These are phyloP conservation scores for Saussurea involucrata DNA, from an alignment of 129 eudicot species.

Conservation along the genomic window DNA sequence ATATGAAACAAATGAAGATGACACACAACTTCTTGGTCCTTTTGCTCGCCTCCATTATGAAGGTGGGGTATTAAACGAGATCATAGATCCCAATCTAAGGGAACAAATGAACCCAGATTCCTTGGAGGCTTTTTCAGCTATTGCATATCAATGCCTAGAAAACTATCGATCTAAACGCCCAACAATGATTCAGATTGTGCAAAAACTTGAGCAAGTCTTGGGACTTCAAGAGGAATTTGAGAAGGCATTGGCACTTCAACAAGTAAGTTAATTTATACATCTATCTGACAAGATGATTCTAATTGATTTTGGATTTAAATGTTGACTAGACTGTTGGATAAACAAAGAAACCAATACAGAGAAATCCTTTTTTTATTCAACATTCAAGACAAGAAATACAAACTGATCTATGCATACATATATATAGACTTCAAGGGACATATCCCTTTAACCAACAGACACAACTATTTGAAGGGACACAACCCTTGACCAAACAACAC, in stretches of 20 bases:
- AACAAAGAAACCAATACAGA: too few species aligned
- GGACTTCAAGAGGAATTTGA: constrained; percentile 17
- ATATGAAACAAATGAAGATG: background rate
- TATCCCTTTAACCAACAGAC: too few species aligned
- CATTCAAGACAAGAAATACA: too few species aligned
- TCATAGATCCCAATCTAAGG: constrained; percentile 20
- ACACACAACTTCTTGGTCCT: constrained; percentile 1
- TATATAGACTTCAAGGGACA: too few species aligned
- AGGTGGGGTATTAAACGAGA: background rate
- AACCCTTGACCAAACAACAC: too few species aligned
- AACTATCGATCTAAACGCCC: constrained; percentile 9
- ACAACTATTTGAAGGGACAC: too few species aligned
- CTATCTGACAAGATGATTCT: background rate
- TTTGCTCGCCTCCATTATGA: background rate
- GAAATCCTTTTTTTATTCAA: too few species aligned
- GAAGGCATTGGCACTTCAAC: constrained; percentile 19
- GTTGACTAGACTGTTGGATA: too few species aligned
- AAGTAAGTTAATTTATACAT: background rate
- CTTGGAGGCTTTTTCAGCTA: constrained; percentile 11
- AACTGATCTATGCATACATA: too few species aligned
- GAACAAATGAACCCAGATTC: constrained; percentile 20
- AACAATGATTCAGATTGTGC: constrained; percentile 17
- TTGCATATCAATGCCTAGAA: constrained; percentile 17
- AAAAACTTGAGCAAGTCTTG: constrained; percentile 21
- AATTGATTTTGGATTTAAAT: too few species aligned